Evolutionary conservation across 2,329 filamentous ascomycete species (phyloP).

Genomic region (Simplicillium sp.): DNA sequence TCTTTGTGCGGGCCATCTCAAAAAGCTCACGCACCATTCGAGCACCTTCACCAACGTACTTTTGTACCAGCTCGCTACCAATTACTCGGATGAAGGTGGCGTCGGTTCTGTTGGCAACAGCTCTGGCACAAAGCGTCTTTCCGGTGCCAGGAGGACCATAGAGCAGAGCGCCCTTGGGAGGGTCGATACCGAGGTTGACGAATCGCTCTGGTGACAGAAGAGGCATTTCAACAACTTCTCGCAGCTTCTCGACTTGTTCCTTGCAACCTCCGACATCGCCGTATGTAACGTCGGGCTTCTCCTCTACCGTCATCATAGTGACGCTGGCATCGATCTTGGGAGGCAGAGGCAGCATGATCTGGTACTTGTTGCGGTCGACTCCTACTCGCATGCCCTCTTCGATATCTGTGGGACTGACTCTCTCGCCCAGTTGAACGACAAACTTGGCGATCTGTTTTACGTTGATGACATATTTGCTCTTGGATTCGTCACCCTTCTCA

Average conservation of each 20-base stretch:
- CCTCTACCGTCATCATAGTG: constrained; percentile 99
- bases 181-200: constrained; percentile 97
- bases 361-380: constrained; percentile 98
- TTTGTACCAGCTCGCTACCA: constrained; percentile 94
- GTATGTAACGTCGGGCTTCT: constrained; percentile 98
- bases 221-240: constrained; percentile 98
- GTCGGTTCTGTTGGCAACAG: constrained; percentile 94
- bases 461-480: constrained; percentile 99
- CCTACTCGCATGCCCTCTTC: constrained; percentile 98
- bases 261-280: constrained; percentile 98
- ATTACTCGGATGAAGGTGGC: constrained; percentile 98
- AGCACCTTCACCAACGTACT: constrained; percentile 96
- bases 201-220: constrained; percentile 93
- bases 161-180: constrained; percentile 90
- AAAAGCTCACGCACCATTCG: constrained; percentile 98
- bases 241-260: constrained; percentile 97
- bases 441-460: constrained; percentile 99
- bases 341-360: constrained; percentile 90
- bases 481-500: constrained; percentile 83
- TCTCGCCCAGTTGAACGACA: constrained; percentile 92
- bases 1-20: constrained; percentile 99
- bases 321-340: constrained; percentile 98
- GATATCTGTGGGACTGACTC: constrained; percentile 96
- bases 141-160: constrained; percentile 98
- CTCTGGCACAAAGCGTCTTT: constrained; percentile 95